Evolutionary conservation across 2,329 filamentous ascomycete genomes (phyloP).

Genomic region (Beauveria bassiana): DNA sequence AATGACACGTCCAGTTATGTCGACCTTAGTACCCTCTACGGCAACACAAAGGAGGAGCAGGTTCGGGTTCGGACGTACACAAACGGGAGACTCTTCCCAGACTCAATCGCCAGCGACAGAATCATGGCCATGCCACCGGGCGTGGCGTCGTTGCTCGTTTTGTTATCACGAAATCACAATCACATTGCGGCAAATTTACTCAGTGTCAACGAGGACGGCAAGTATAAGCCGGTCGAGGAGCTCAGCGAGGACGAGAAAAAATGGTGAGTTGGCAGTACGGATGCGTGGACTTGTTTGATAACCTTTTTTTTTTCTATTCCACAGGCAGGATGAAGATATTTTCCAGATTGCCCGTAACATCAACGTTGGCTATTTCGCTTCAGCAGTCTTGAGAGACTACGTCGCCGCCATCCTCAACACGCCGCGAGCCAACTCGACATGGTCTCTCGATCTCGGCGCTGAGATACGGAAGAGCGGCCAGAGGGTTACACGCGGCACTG

Average conservation of each 20-base stretch:
- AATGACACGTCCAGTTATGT: conserved; percentile 33
- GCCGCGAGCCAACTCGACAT: conserved; percentile 20
- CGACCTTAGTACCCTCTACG: conserved; percentile 40
- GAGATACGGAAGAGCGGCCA: background rate
- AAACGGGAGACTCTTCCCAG: background rate
- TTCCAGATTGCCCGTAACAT: conserved; percentile 37
- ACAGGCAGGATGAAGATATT: conserved; percentile 23
- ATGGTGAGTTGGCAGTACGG: no score
- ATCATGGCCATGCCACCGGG: background rate
- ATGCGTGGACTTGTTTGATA: no score
- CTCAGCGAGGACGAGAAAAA: no score
- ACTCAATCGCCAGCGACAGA: background rate
- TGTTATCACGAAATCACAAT: conserved; percentile 9
- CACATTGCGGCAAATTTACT: conserved; percentile 15
- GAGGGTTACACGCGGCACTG: background rate
- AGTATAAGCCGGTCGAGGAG: no score
- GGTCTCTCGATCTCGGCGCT: conserved; percentile 19
- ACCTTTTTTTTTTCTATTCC: no score
- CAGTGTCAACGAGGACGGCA: background rate
- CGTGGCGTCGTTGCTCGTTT: background rate
- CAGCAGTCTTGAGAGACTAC: conserved; percentile 45
- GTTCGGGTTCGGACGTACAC: conserved; percentile 31
- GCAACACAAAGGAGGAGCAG: conserved; percentile 42
- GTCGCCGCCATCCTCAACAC: conserved; percentile 43
- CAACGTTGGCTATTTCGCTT: conserved; percentile 44